Conservation (phyloP, 2,329 filamentous ascomycete genomes). For the Pseudocercospora eumusae region DNA sequence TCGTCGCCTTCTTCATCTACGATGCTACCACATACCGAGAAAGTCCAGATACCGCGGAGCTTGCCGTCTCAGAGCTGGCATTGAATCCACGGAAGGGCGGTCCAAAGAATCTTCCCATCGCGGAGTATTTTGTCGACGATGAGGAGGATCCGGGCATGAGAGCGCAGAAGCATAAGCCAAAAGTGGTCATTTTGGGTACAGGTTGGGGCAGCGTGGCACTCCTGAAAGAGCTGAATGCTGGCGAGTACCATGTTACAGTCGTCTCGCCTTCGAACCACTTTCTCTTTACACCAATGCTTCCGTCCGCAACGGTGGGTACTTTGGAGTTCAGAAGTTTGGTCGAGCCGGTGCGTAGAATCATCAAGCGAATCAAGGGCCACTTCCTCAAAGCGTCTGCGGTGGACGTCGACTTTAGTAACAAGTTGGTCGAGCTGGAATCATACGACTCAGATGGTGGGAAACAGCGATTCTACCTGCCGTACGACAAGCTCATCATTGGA, state of each 20-base stretch:
- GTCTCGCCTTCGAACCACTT: conserved; percentile 96
- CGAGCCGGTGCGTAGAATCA: conserved; percentile 85
- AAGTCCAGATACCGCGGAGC: conserved; percentile 65
- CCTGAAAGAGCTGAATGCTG: conserved; percentile 83
- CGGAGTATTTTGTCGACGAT: conserved; percentile 84
- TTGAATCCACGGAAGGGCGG: conserved; percentile 79
- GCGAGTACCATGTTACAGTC: conserved; percentile 93
- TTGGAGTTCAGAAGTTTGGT: conserved; percentile 87
- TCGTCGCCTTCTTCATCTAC: conserved; percentile 88
- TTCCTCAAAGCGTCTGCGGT: conserved; percentile 86
- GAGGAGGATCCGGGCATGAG: conserved; percentile 73
- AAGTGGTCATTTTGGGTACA: conserved; percentile 86
- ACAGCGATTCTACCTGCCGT: conserved; percentile 86
- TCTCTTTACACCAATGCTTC: conserved; percentile 96
- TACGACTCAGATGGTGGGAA: conserved; percentile 69
- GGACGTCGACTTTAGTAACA: conserved; percentile 87
- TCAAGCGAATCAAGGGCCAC: conserved; percentile 76
- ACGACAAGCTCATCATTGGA: conserved; percentile 92
- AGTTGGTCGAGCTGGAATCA: conserved; percentile 84
- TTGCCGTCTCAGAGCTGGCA: conserved; percentile 81
- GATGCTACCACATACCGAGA: conserved; percentile 89
- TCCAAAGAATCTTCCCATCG: conserved; percentile 92
- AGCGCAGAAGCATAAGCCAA: conserved; percentile 80
- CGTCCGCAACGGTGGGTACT: conserved; percentile 93
- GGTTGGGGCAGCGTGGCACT: conserved; percentile 94